Base-by-base conservation (phyloP, 345 rosid genomes). In the Combretum micranthum region DNA sequence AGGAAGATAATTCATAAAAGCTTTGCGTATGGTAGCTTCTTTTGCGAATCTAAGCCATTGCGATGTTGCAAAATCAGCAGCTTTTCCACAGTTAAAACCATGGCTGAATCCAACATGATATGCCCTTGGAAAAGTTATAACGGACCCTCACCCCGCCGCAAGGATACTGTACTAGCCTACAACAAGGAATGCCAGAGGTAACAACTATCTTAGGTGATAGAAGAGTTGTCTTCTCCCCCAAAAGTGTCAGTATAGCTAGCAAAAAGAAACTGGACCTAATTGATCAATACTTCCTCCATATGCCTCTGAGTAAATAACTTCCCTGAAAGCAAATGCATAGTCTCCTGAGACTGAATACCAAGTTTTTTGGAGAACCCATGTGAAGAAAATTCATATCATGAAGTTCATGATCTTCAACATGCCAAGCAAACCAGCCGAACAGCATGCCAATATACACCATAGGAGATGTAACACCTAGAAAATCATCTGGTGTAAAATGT, bases 371-470 rank as follows among this genome's bases (percentile, higher is more conserved):
- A n/a, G n/a, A n/a, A n/a, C n/a, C n/a, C n/a, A n/a, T n/a, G n/a
- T n/a, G n/a, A n/a, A n/a, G n/a, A n/a, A n/a, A n/a, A n/a, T n/a
- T n/a, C n/a, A n/a, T n/a, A n/a, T n/a, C 87, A 69, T 90, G 97
- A 74, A 94, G 96, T 64, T 94, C 99, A 51, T 94, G 99, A 79
- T 94, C 99, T 73, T 94, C 99, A 66, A 94, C 96, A 66, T 90
- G 99, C 97, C 99, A 94, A 53, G 99, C 99, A 81, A 94, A 94
- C 99, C 99, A 94, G 81, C 97, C 90, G 69, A 87, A 94, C 75
- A 94, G 47, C 99, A 94, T 94, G 45, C 97, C 99, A 44, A 94
- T 82, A 71, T 90, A 94, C 60, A 94, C 71, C 97, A 94, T 90
- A 42, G 99, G 97, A 57, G 96, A 87, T 57, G 99, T 85, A 50